Evolutionary conservation across 257 asterid genomes (phyloP), one percentile per base, ranked within the genome.

Genomic region (Craterostigma plantagineum): DNA sequence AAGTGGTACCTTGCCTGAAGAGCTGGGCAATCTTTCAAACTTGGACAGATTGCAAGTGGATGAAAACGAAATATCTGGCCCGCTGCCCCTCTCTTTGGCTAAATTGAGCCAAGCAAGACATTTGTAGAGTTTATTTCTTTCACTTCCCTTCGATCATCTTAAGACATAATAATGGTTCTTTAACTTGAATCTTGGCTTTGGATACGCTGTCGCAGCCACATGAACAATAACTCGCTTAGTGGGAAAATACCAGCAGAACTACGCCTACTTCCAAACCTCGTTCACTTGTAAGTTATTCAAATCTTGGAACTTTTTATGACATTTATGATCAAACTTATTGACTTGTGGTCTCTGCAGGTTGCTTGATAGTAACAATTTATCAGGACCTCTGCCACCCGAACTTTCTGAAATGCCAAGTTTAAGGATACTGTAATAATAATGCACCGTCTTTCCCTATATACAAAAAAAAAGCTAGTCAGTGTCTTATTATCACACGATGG

Each of bases 41-140:
- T 60, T 90, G 73, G 54, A 80, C 79, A 75, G 94, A 65, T 79
- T 90, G 70, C 99, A 90, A 59, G 84, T 90, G 42, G 99, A 90
- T 56, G 68, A 90, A 66, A 90, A 90, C 61, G 60, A 61, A 0
- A 83, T 90, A 70, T 77, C 94, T 9, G 99, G 99, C 58, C 64
- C 78, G 7, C 35, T 90, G 60, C 99, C 99, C 7, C 30, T 10
- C 12, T 83, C 99, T 45, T 77, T 79, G 43, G 81, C 91, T 17
- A 83, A 84, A 70, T 53, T 90, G 91, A 50, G 37, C 54, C 69
- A 54, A 52, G 55, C 64, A 36, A 48, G 51, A 52, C 99, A 90
- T 58, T 80, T 90, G 99, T 90, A 70, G 58, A 52, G 40, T 18
- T 33, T 67, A 46, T 44, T 38, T 43, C 42, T 9, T 6, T 38